Conservation (phyloP, 768 basidiomycete species). For the Termitomyces eurrhizus region DNA sequence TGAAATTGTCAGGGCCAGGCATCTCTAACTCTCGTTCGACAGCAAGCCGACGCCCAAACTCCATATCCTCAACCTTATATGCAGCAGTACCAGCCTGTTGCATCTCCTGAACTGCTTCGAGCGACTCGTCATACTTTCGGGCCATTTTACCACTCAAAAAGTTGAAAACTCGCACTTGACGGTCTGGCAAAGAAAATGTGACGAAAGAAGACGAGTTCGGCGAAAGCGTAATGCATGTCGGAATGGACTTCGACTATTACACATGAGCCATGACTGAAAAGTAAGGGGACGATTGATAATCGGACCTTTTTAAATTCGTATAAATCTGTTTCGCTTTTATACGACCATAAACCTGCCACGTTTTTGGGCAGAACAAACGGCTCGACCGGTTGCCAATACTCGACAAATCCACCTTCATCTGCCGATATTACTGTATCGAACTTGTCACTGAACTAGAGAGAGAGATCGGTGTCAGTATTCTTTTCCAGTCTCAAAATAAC, state of each 20-base stretch:
- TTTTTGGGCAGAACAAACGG: slow-evolving; percentile 83
- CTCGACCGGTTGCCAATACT: slow-evolving; percentile 92
- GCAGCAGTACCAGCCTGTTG: slow-evolving; percentile 96
- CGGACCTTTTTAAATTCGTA: slow-evolving; percentile 97
- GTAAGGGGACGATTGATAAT: not conserved
- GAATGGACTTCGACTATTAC: slow-evolving; percentile 79
- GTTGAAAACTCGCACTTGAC: slow-evolving; percentile 91
- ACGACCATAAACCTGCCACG: slow-evolving; percentile 79
- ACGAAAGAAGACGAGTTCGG: slow-evolving; percentile 88
- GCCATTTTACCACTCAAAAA: slow-evolving; percentile 87
- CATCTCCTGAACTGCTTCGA: slow-evolving; percentile 94
- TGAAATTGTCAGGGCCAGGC: slow-evolving; percentile 66
- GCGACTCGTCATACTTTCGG: slow-evolving; percentile 93
- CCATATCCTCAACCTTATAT: slow-evolving; percentile 96
- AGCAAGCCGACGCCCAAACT: slow-evolving; percentile 95
- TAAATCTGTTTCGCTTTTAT: slow-evolving; percentile 87
- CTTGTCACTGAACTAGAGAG: slow-evolving; percentile 76
- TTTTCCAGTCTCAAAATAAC: slow-evolving; percentile 23
- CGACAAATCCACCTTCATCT: slow-evolving; percentile 91
- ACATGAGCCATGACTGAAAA: not conserved
- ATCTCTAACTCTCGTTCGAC: slow-evolving; percentile 88
- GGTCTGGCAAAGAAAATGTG: slow-evolving; percentile 90
- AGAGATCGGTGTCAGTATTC: slow-evolving; percentile 2
- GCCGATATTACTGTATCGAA: slow-evolving; percentile 92
- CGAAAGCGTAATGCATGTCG: slow-evolving; percentile 89